Evolutionary conservation across 1,139 yeast genomes (phyloP).

Genomic region (Suhomyces coccinellae): DNA sequence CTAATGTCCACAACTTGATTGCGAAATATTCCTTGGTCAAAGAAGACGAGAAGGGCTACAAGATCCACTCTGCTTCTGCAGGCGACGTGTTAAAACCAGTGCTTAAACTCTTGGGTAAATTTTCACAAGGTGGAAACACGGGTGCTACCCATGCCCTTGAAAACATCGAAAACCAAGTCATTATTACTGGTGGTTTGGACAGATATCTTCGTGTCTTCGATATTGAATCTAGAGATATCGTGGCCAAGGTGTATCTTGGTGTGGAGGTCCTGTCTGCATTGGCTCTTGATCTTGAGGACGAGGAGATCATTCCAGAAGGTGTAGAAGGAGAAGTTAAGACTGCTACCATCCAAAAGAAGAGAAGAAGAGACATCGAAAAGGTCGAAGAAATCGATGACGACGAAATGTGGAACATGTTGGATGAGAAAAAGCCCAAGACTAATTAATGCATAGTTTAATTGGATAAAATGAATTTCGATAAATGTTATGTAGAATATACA

Average conservation of each 20-base stretch:
- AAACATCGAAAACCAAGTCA: conserved; percentile 29
- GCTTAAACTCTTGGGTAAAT: conserved; percentile 44
- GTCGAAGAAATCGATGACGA: conserved; percentile 38
- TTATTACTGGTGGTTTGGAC: conserved; percentile 78
- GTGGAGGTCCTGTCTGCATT: conserved; percentile 64
- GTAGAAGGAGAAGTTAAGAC: conserved; percentile 15
- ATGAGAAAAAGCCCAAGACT: conserved; percentile 28
- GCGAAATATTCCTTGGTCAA: conserved; percentile 50
- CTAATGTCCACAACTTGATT: conserved; percentile 59
- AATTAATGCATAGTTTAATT: conserved; percentile 1
- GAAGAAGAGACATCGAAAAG: conserved; percentile 24
- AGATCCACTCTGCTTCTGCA: conserved; percentile 46
- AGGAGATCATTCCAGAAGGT: conserved; percentile 21
- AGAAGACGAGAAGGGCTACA: conserved; percentile 38
- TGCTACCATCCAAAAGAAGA: conserved; percentile 14
- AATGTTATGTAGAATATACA: no score
- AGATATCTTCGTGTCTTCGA: conserved; percentile 81
- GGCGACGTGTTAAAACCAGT: conserved; percentile 42
- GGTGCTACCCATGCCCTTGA: conserved; percentile 41
- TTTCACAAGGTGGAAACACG: conserved; percentile 45
- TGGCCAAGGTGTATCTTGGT: conserved; percentile 75
- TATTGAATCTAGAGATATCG: conserved; percentile 51
- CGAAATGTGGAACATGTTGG: conserved; percentile 43
- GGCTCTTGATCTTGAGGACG: conserved; percentile 49
- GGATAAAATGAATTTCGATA: no score